Base-by-base conservation (phyloP, 306 rosid genomes). In the Alnus glutinosa region DNA sequence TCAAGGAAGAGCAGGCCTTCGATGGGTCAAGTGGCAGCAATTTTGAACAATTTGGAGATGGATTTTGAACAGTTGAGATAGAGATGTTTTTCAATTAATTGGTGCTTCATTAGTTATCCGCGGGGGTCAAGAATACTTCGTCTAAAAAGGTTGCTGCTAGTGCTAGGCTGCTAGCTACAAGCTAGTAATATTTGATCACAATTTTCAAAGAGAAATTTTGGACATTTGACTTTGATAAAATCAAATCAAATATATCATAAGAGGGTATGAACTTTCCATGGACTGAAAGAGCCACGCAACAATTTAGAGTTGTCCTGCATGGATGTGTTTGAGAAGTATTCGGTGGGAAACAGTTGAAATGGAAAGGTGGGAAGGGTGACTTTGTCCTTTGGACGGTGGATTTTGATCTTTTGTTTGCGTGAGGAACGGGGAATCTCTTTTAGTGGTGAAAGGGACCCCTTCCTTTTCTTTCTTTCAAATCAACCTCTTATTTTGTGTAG, bases 1-100 rank as follows among this genome's bases (percentile, higher is more conserved):
- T 80, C 92, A 52, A 76, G 98, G 66, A 89, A 87, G 83, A 88
- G 92, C 59, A 85, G 98, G 84, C 98, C 98, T 80, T 78, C 85
- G 0, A 84, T 90, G 46, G 76, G 79, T 77, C 98, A 95, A 70
- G 96, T 92, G 10, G 97, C 84, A 0, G 81, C 89, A 47, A 95
- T 95, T 82, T 84, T 92, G 89, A 89, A 79, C 80, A 87, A 74
- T 81, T 81, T 95, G 70, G 96, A 92, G 79, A 77, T 50, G 3
- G 81, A 50, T 64, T 71, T 78, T 71, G 74, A 52, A 82, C 51
- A 75, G 13, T 37, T 57, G n/a, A 23, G 79, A 23, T 23, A 55
- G 0, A 16, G 0, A 34, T 28, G 7, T 73, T 36, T 13, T 16
- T 13, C 8, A 32, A 34, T 18, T 2, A 9, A 12, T 30, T 14